Evolutionary conservation across 441 rosid species (phyloP).

Genomic region (Eruca vesicaria): DNA sequence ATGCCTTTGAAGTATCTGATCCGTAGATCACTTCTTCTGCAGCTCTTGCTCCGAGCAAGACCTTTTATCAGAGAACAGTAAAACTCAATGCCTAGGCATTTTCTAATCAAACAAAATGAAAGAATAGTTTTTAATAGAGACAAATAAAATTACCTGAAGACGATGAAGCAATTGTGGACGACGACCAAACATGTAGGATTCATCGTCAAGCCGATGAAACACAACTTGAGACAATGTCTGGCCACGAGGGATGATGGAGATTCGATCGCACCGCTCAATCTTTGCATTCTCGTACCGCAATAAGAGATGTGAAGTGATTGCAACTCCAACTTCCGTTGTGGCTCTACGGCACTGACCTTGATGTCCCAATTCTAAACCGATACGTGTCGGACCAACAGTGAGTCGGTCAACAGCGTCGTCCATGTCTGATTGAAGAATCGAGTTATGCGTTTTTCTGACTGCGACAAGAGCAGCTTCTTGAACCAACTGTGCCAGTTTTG

Average conservation of each 20-base stretch:
- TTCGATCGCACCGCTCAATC: constrained; percentile 82
- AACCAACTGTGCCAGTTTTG: constrained; percentile 84
- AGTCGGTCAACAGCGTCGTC: constrained; percentile 93
- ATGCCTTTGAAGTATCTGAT: constrained; percentile 80
- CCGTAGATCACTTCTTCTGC: constrained; percentile 95
- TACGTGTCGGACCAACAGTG: constrained; percentile 85
- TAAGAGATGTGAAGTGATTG: constrained; percentile 81
- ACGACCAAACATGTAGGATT: constrained; percentile 87
- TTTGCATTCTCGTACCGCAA: constrained; percentile 72
- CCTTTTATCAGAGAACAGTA: background rate
- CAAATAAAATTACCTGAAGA: constrained; percentile 61
- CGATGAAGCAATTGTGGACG: constrained; percentile 89
- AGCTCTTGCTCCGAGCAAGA: constrained; percentile 88
- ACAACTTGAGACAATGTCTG: constrained; percentile 86
- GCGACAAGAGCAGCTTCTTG: constrained; percentile 98
- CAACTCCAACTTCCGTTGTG: constrained; percentile 86
- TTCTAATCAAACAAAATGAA: background rate
- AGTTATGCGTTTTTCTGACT: constrained; percentile 71
- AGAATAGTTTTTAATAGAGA: constrained; percentile 7
- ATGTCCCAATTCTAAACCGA: constrained; percentile 74
- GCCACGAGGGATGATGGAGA: constrained; percentile 89
- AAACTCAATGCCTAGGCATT: background rate
- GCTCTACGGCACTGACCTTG: constrained; percentile 95
- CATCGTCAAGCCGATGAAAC: constrained; percentile 86
- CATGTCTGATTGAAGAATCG: constrained; percentile 82